Evolutionary conservation across 768 basidiomycete genomes (phyloP).

Genomic region (Boletus tylopilopsis): DNA sequence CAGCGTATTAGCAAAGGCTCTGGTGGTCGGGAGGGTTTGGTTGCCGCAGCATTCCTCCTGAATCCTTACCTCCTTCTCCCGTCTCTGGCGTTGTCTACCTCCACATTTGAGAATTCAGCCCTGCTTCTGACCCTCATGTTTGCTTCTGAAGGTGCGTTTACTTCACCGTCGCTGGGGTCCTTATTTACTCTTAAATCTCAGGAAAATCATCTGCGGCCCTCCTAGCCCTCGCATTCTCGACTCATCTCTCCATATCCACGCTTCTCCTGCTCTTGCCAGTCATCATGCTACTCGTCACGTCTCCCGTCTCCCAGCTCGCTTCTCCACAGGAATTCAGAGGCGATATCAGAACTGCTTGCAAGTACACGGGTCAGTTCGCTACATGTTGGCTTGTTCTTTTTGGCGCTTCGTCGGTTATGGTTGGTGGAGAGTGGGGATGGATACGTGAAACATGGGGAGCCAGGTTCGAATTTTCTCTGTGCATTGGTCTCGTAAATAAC

Average conservation of each 20-base stretch:
- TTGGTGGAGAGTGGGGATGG: conserved; percentile 66
- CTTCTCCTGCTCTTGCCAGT: conserved; percentile 64
- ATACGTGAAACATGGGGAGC: conserved; percentile 80
- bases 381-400: conserved; percentile 47
- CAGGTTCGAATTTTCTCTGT: conserved; percentile 43
- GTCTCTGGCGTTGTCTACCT: conserved; percentile 77
- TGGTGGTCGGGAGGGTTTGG: conserved; percentile 52
- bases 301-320: conserved; percentile 65
- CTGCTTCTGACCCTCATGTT: conserved; percentile 65
- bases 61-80: conserved; percentile 88
- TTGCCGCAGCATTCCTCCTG: conserved; percentile 70
- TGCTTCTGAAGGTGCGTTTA: conserved; percentile 56
- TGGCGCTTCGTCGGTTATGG: conserved; percentile 46
- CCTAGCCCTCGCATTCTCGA: conserved; percentile 64
- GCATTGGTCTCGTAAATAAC: not conserved
- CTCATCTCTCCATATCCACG: conserved; percentile 72
- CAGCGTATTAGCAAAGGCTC: conserved; percentile 39
- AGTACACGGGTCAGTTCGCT: conserved; percentile 45
- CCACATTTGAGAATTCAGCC: conserved; percentile 75
- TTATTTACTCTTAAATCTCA: conserved; percentile 27
- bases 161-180: not conserved
- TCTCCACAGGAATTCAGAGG: conserved; percentile 43
- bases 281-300: conserved; percentile 56
- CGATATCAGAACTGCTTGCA: conserved; percentile 3
- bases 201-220: conserved; percentile 57